A percentile compares a stretch with the other conserved stretches of the same genome.
These are phyloP conservation scores for Pichia manshurica DNA, from an alignment of 805 yeast species.

Conservation along the genomic window DNA sequence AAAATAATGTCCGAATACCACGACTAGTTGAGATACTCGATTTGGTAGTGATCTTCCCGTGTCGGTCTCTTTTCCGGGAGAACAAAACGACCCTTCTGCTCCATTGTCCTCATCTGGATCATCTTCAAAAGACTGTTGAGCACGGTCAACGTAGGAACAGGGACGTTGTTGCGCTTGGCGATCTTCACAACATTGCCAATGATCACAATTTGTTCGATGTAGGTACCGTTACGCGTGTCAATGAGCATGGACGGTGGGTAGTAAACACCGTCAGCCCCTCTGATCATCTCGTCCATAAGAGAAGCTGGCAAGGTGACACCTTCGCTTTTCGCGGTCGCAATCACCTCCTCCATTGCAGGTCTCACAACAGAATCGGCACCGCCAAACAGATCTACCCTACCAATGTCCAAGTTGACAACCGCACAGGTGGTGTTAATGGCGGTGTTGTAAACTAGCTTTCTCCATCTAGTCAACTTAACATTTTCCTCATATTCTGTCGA, in stretches of 20 bases:
- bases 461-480: conserved; percentile 37
- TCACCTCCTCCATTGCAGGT: conserved; percentile 41
- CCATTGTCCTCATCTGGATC: conserved; percentile 29
- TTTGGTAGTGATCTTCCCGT: conserved; percentile 19
- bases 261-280: conserved; percentile 34
- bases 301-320: conserved; percentile 35
- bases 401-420: conserved; percentile 34
- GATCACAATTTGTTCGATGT: conserved; percentile 37
- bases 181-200: conserved; percentile 34
- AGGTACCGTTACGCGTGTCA: conserved; percentile 36
- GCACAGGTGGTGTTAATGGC: conserved; percentile 41
- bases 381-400: conserved; percentile 27
- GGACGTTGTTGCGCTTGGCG: conserved; percentile 25
- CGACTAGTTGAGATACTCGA: no score
- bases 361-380: conserved; percentile 23
- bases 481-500: conserved; percentile 28
- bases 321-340: conserved; percentile 39
- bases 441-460: conserved; percentile 42
- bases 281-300: conserved; percentile 36
- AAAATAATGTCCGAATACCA: no score
- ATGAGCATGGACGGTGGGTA: conserved; percentile 45
- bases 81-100: conserved; percentile 22
- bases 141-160: conserved; percentile 27
- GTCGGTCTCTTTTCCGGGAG: conserved; percentile 28
- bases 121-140: conserved; percentile 25